phyloP scores from a whole-genome alignment of 805 yeast genomes.

The Hemisphaericaspora nanyangensis region DNA sequence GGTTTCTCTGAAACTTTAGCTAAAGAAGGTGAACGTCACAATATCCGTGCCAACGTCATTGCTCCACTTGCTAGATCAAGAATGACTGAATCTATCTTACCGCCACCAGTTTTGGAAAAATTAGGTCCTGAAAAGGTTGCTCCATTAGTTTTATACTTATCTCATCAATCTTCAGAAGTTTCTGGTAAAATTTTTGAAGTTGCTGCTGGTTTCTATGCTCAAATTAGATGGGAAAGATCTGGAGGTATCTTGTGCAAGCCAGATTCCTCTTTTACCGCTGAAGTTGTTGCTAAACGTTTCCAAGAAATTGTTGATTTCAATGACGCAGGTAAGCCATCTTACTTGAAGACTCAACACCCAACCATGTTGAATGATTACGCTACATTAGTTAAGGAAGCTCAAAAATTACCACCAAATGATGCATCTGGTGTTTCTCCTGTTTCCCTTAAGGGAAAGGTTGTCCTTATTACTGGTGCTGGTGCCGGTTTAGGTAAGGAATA shows the following conservation, averaged over 20 bases:
- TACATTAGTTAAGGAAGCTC: conserved; percentile 50
- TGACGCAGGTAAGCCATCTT: conserved; percentile 47
- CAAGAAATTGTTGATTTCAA: conserved; percentile 60
- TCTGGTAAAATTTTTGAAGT: conserved; percentile 82
- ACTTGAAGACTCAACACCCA: conserved; percentile 62
- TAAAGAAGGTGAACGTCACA: conserved; percentile 84
- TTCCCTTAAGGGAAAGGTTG: conserved; percentile 78
- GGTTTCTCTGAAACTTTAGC: conserved; percentile 94
- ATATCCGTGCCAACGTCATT: conserved; percentile 80
- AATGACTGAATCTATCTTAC: conserved; percentile 90
- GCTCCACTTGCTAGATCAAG: conserved; percentile 95
- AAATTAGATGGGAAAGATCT: conserved; percentile 92
- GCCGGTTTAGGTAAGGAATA: conserved; percentile 91
- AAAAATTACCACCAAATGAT: conserved; percentile 50
- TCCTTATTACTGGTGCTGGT: conserved; percentile 92
- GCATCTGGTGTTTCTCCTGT: conserved; percentile 37
- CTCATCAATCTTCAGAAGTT: conserved; percentile 58
- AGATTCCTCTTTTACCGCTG: conserved; percentile 75
- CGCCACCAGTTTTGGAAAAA: conserved; percentile 76
- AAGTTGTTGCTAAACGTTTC: conserved; percentile 69
- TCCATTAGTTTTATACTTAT: conserved; percentile 81
- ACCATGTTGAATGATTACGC: conserved; percentile 67
- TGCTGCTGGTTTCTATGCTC: conserved; percentile 92
- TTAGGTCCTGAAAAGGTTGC: conserved; percentile 85
- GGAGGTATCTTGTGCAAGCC: conserved; percentile 83